Evolutionary conservation across 2,329 filamentous ascomycete genomes (phyloP).

Genomic region (Pseudogymnoascus sp.): DNA sequence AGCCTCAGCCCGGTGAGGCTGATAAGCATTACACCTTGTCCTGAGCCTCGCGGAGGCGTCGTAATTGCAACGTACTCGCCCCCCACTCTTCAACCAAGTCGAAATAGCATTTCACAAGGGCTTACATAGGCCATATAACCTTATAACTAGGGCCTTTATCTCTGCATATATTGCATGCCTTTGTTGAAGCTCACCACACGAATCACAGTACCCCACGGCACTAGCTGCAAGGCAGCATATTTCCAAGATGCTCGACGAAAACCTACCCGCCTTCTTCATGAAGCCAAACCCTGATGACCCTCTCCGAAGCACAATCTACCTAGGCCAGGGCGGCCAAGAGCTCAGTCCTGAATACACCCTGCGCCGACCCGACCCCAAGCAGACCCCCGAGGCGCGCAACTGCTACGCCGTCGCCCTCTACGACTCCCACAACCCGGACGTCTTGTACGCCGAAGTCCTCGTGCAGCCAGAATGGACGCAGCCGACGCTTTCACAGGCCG

Average conservation of each 20-base stretch:
- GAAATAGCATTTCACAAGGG: not conserved
- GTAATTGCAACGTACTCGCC: constrained; percentile 6
- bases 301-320: constrained; percentile 45
- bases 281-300: constrained; percentile 42
- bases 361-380: constrained; percentile 62
- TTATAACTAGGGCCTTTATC: not conserved
- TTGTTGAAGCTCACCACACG: not conserved
- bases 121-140: constrained; percentile 3
- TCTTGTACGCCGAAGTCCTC: constrained; percentile 81
- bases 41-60: not conserved
- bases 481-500: constrained; percentile 70
- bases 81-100: not conserved
- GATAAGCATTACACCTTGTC: not conserved
- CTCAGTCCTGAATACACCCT: constrained; percentile 73
- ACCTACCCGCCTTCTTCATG: constrained; percentile 66
- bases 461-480: constrained; percentile 80
- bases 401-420: constrained; percentile 81
- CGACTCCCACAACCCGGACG: constrained; percentile 69
- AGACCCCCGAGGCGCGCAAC: constrained; percentile 58
- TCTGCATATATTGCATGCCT: not conserved
- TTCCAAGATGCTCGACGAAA: constrained; percentile 77
- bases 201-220: not conserved
- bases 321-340: constrained; percentile 69
- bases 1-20: constrained; percentile 4
- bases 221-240: not conserved